Base-by-base conservation (phyloP, 176 grass and related monocot species). In the Metroxylon sagu region DNA sequence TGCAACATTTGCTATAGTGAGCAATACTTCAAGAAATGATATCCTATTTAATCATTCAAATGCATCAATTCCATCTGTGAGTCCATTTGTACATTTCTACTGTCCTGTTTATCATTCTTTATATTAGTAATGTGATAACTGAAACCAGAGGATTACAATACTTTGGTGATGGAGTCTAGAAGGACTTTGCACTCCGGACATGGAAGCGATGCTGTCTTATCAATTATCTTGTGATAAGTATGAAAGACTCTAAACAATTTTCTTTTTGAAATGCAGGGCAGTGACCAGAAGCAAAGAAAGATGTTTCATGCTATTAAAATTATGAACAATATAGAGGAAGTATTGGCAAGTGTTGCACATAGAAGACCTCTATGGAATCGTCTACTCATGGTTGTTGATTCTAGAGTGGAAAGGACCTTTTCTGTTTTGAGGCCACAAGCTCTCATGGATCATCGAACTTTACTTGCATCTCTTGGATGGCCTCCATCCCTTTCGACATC, bases 371-470 rank as follows among this genome's bases (percentile, higher is more conserved):
- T 64, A 23, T 91, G 92, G 92, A 74, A 72, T 52, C 82, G 76
- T 71, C 87, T 97, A 48, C 5, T 97, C 52, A 77, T 80, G 63
- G 80, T 81, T 15, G 92, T 91, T 62, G 92, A 97, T 74, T 91
- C 81, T 60, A 97, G 92, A 85, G 86, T 91, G 69, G 92, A 91
- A 30, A 97, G 78, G 25, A 79, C 66, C 65, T 79, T 97, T 31
- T 56, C 73, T 50, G 82, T 88, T 88, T 66, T 97, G 74, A 84
- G 81, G 58, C 84, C 87, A 61, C 87, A 91, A 77, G 80, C 92
- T 26, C 72, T 97, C 14, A 75, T 68, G 16, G 78, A 97, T 77
- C 81, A 97, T 71, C 80, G 92, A 15, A 72, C 84, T 66, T 78
- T 97, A 71, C 78, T 97, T 80, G 49, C 84, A 58, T 59, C 92